Conservation (phyloP, 2,329 filamentous ascomycete species). For the Metarhizium guizhouense region DNA sequence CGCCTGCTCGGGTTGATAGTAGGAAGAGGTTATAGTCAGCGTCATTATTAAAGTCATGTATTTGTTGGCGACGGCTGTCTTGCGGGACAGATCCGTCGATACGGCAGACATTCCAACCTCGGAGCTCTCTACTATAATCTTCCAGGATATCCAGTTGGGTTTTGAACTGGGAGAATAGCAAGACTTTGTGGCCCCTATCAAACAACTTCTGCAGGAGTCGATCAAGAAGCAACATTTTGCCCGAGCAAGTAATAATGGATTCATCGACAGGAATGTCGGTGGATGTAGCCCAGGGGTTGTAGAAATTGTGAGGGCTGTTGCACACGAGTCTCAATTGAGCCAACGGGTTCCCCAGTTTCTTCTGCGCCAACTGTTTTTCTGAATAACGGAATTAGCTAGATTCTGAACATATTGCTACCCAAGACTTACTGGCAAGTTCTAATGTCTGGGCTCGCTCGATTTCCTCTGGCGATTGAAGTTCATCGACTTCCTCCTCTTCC, state of each 20-base stretch:
- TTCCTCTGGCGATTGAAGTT: constrained; percentile 44
- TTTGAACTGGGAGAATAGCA: constrained; percentile 96
- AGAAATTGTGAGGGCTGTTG: constrained; percentile 94
- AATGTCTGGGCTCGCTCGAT: constrained; percentile 57
- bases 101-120: constrained; percentile 73
- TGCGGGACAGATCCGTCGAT: constrained; percentile 87
- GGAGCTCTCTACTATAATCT: constrained; percentile 70
- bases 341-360: constrained; percentile 87
- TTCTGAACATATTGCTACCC: too few species aligned
- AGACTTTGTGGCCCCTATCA: constrained; percentile 69
- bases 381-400: constrained; percentile 15
- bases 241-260: constrained; percentile 74
- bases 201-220: constrained; percentile 73
- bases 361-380: constrained; percentile 78
- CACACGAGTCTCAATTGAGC: constrained; percentile 89
- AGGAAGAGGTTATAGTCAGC: constrained; percentile 67
- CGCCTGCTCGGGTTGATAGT: constrained; percentile 82
- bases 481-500: constrained; percentile 26
- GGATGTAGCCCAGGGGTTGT: constrained; percentile 71
- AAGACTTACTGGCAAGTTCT: constrained; percentile 61
- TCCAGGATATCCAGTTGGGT: constrained; percentile 86
- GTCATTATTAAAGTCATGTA: constrained; percentile 63
- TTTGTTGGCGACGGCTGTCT: constrained; percentile 58
- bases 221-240: constrained; percentile 93
- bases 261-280: constrained; percentile 60